These are phyloP conservation scores for Eimeria brunetti DNA, from an alignment of 169 alveolate genomes.

Conservation along the genomic window DNA sequence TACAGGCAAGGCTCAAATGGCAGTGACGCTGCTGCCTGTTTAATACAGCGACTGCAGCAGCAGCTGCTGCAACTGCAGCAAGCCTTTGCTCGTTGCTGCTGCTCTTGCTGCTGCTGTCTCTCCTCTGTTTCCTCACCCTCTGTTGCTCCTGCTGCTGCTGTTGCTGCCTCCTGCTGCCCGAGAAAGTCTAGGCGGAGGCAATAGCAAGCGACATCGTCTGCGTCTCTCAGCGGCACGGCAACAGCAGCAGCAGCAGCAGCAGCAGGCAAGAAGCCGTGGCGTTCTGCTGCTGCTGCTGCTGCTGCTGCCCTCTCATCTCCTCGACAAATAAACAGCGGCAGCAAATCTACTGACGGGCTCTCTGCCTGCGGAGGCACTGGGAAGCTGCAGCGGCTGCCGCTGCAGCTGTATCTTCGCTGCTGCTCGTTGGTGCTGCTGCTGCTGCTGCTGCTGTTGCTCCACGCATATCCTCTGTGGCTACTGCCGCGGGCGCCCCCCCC, in stretches of 20 bases:
- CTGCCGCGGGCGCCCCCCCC: not conserved
- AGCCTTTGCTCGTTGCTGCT: not conserved
- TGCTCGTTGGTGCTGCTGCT: conserved; percentile 16
- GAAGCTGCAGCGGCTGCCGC: conserved; percentile 71
- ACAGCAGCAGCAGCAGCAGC: conserved; percentile 59
- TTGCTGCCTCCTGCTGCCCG: not conserved
- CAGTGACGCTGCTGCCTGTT: not conserved
- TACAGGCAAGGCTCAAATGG: conserved; percentile 35
- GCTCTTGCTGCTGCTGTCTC: conserved; percentile 1
- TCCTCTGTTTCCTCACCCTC: not conserved
- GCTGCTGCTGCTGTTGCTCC: not conserved
- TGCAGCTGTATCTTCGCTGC: conserved; percentile 58
- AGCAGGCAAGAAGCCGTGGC: conserved; percentile 41
- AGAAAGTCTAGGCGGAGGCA: conserved; percentile 27
- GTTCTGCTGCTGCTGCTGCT: conserved; percentile 55
- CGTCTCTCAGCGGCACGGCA: conserved; percentile 36
- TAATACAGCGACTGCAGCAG: conserved; percentile 22
- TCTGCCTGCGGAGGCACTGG: conserved; percentile 40
- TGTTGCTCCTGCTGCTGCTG: not conserved
- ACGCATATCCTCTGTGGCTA: not conserved
- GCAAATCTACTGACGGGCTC: conserved; percentile 44
- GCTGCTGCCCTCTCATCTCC: conserved; percentile 26
- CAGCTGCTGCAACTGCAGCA: conserved; percentile 13
- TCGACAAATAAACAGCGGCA: conserved; percentile 26
- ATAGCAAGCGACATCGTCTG: conserved; percentile 54